Evolutionary conservation across 352 stramenopile genomes (phyloP).

Genomic region (Phytophthora sp.): DNA sequence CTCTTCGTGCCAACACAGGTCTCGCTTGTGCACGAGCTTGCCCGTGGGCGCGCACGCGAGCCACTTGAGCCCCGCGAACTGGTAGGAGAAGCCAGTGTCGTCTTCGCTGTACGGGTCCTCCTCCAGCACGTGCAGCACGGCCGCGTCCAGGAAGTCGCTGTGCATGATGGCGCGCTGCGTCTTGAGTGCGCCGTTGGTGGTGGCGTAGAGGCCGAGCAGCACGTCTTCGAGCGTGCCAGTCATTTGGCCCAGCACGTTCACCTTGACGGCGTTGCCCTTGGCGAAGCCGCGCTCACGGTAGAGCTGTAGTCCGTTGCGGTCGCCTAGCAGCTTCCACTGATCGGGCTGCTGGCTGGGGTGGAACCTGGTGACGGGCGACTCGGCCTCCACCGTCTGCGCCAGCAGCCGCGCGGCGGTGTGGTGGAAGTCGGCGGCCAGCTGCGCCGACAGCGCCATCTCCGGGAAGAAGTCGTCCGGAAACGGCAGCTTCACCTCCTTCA

Average conservation of each 20-base stretch:
- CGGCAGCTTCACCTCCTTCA: constrained; percentile 70
- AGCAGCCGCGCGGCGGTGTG: constrained; percentile 40
- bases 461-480: constrained; percentile 77
- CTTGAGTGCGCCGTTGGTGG: constrained; percentile 52
- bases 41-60: constrained; percentile 46
- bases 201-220: constrained; percentile 64
- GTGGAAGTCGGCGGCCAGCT: constrained; percentile 44
- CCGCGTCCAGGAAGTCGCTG: constrained; percentile 56
- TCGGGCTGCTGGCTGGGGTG: constrained; percentile 58
- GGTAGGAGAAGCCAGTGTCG: constrained; percentile 57
- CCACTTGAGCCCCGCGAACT: constrained; percentile 70
- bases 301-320: constrained; percentile 56
- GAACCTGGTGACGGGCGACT: constrained; percentile 51
- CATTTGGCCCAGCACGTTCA: constrained; percentile 57
- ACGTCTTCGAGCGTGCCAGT: constrained; percentile 61
- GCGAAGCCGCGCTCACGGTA: constrained; percentile 62
- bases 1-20: constrained; percentile 71
- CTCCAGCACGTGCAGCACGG: constrained; percentile 63
- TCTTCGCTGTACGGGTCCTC: constrained; percentile 58
- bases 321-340: constrained; percentile 66
- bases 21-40: constrained; percentile 70
- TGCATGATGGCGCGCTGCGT: constrained; percentile 73
- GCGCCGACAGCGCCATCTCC: constrained; percentile 38
- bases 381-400: constrained; percentile 44
- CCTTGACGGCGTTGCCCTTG: constrained; percentile 56